Evolutionary conservation across 2,329 filamentous ascomycete species (phyloP), one percentile per base, ranked within the genome.

Genomic region (Ophiostoma ulmi): DNA sequence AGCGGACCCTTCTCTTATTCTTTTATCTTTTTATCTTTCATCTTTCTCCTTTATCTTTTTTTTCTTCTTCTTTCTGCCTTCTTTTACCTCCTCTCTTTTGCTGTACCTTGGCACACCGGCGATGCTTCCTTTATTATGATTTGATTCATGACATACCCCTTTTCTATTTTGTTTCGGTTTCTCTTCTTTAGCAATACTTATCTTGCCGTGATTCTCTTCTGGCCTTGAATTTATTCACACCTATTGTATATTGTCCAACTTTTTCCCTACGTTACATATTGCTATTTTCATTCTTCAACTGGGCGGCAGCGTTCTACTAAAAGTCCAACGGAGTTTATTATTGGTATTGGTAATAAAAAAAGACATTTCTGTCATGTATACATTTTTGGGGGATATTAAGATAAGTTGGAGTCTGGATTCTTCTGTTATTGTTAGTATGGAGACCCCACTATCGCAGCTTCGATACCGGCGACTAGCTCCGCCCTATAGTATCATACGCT

Each of bases 101-200:
- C 20, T 14, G 10, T 7, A 65, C 35, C 10, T 26, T 39, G 63
- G 36, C 17, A 65, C 17, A 20, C 31, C 20, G 26, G 36, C 63
- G 20, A 65, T n/a, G 64, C 22, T 41, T 35, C 7, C n/a, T 55
- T 26, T 48, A 20, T 48, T 48, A 58, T 58, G 58, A 35, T 38
- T 36, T 39, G 63, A 14, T 41, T 20, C 36, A 65, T 65, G 63
- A 65, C 63, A 65, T 65, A 65, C 63, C 63, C 63, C 63, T 65
- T 10, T 67, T 11, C 5, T 39, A n/a, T 38, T 6, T n/a, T 39
- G 6, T 66, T 17, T 31, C 10, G n/a, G 31, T 3, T 67, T 22
- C 26, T 48, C 64, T 41, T 20, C 7, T n/a, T 35, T 64, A 14
- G 8, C 17, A 38, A 13, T 31, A 64, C 38, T 31, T 8, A 36